Percentiles rank a stretch among this genome's conserved stretches.
phyloP scores from a whole-genome alignment of 345 rosid genomes.

The Psidium guajava region DNA sequence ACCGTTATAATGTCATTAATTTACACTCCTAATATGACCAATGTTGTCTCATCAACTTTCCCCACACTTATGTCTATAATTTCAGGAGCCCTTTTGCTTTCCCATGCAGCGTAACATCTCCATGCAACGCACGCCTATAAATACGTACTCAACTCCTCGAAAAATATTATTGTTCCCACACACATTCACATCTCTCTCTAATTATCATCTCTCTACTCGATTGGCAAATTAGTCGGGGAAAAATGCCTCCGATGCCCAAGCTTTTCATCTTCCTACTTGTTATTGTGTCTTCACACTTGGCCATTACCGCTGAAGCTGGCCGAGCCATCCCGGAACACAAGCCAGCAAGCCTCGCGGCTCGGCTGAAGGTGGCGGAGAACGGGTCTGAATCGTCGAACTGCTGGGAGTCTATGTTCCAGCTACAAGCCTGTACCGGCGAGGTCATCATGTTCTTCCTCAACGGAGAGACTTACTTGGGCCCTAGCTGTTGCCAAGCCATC shows the following conservation, averaged over 20 bases:
- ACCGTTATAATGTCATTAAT: neutral
- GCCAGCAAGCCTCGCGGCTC: neutral
- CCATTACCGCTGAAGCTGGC: neutral
- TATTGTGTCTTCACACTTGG: neutral
- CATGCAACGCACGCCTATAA: neutral
- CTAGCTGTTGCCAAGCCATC: conserved; percentile 54
- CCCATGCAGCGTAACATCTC: neutral
- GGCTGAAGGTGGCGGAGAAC: conserved; percentile 38
- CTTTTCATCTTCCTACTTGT: neutral
- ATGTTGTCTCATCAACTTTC: neutral
- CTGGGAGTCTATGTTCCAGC: conserved; percentile 67
- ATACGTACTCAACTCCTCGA: neutral
- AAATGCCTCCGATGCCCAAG: neutral
- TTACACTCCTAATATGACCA: neutral
- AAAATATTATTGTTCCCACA: neutral
- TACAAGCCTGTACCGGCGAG: conserved; percentile 74
- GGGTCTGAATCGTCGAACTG: conserved; percentile 34
- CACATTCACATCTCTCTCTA: neutral
- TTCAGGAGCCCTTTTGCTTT: neutral
- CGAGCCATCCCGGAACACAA: neutral
- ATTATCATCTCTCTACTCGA: neutral
- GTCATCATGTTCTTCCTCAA: conserved; percentile 59
- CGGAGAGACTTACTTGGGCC: conserved; percentile 60
- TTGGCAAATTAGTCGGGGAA: neutral
- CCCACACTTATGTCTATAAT: neutral